Evolutionary conservation across 228 moss, liverwort and hornwort genomes (phyloP), one percentile per base, ranked within the genome.

Genomic region (Sphagnum fallax): DNA sequence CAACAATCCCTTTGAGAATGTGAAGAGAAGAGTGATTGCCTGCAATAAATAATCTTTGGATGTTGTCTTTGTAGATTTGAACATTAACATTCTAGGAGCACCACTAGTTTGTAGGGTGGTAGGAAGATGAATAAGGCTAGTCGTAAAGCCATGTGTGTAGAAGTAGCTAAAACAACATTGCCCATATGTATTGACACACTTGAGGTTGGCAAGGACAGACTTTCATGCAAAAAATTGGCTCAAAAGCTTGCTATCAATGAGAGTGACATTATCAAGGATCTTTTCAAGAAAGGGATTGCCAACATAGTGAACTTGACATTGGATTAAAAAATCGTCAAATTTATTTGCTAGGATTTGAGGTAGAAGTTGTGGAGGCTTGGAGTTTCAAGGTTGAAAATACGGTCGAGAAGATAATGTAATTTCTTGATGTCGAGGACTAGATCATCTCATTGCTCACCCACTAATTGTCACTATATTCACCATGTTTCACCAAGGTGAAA

Each of bases 381-480:
- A 83, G 77, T 15, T 60, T 89, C 49, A 86, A 80, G 72, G 83
- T 96, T 15, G 89, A 96, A 80, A 91, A 93, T 77, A 75, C 93
- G 88, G 96, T 93, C 49, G 93, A 88, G 79, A 96, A 84, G 60
- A 77, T 49, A 4, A 90, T 87, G 52, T 90, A 71, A 58, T 94
- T 94, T 67, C 57, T 92, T 15, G 88, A 92, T 69, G 94, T 90
- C 73, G 88, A 90, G 4, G 94, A 95, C 70, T 92, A 12, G 88
- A 81, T 57, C 85, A 86, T 73, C 88, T 95, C 63, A 86, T 81
- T 74, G 10, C 79, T 57, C 88, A 88, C 6, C 83, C 94, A 53
- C 90, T 92, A 5, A 87, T 95, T n/a, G 94, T 97, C 49, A 97
- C 96, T 48, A 88, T 97, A 65, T 97, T 93, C 91, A 93, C 57